Evolutionary conservation across 306 rosid genomes (phyloP), one percentile per base, ranked within the genome.

Genomic region (Cicer arietinum): DNA sequence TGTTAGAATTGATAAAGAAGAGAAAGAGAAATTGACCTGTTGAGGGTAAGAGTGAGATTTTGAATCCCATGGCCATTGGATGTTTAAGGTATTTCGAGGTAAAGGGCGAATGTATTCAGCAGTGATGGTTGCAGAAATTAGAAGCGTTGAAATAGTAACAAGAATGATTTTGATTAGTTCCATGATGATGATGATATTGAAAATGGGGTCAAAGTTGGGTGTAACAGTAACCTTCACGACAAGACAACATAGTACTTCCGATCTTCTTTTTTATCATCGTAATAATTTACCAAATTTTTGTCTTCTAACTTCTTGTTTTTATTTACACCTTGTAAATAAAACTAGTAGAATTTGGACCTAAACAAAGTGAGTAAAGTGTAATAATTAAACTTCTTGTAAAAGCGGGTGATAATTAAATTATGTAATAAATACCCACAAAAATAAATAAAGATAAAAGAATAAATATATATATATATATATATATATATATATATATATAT

Each of bases 91-190:
- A 63, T 86, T 50, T 6, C 96, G 90, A 45, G 96, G 97, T 11
- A 53, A 84, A 67, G 98, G 96, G 37, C 97, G 92, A 66, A 91
- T 71, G 13, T 94, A 94, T 22, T 87, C 88, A 12, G 81, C 89
- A 8, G 80, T 57, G 69, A 50, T 67, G 48, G 85, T 71, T 12
- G 83, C 68, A 22, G 60, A 45, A 46, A 30, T 30, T 30, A 69
- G 8, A 47, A 81, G 50, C 18, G 71, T 51, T 25, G 75, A 5
- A 44, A 79, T 58, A 6, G 12, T 6, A 20, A 80, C 30, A 7
- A 79, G 65, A 16, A 86, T 10, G 1, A 80, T 25, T 37, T 78
- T 84, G 44, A 30, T 30, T 3, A 80, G 52, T 3, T 71, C 86
- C 98, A 93, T 93, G 18, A 16, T 48, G 43, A 20, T 56, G 40